phyloP scores from a whole-genome alignment of 768 basidiomycete genomes.

The Hygrocybe coccinea region DNA sequence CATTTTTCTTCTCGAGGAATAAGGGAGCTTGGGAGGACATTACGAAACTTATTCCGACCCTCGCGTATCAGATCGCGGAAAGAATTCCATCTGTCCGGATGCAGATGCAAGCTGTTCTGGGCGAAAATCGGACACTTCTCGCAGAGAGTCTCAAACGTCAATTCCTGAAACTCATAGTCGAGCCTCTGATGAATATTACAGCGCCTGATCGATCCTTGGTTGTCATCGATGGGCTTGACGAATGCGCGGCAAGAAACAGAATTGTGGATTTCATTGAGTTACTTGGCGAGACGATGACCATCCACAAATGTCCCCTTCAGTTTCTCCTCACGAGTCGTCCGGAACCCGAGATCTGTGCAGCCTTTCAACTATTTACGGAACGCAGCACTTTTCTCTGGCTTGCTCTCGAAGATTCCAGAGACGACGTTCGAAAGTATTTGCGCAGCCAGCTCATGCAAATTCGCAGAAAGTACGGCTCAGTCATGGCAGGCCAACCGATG shows the following conservation, averaged over 20 bases:
- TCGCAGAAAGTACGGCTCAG: no score
- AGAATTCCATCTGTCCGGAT: neutral
- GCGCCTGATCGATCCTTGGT: constrained; percentile 13
- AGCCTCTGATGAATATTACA: constrained; percentile 1
- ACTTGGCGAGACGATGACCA: no score
- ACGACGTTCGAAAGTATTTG: constrained; percentile 8
- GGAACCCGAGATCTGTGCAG: constrained; percentile 27
- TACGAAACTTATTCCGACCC: constrained; percentile 25
- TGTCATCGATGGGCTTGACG: constrained; percentile 35
- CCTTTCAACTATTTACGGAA: neutral
- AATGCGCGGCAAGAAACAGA: constrained; percentile 25
- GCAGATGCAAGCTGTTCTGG: neutral
- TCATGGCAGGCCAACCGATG: neutral
- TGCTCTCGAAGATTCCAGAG: neutral
- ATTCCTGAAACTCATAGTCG: constrained; percentile 33
- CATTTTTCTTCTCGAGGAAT: constrained; percentile 28
- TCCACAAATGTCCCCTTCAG: constrained; percentile 22
- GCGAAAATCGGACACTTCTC: neutral
- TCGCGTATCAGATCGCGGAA: constrained; percentile 29
- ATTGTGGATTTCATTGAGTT: constrained; percentile 27
- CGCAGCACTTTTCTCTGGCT: neutral
- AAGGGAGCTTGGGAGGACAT: constrained; percentile 26
- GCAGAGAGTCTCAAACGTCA: constrained; percentile 11
- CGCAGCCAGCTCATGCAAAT: no score
- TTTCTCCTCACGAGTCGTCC: constrained; percentile 32